A percentile compares a stretch with the other conserved stretches of the same genome.
Evolutionary conservation across 129 eudicot species (phyloP).

Genomic region (Arctium minus): DNA sequence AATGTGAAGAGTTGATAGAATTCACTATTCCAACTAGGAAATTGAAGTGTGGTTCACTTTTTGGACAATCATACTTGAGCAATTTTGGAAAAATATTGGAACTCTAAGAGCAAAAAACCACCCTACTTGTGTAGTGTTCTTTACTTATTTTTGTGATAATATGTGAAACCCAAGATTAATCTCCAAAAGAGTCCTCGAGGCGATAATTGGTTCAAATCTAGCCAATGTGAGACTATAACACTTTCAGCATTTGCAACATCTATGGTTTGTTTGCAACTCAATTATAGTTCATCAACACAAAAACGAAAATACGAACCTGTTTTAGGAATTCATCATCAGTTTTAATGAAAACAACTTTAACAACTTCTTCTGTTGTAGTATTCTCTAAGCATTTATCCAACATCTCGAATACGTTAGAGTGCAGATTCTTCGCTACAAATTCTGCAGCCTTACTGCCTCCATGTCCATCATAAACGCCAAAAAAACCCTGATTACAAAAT

Average conservation of each 20-base stretch:
- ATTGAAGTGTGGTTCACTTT: not conserved
- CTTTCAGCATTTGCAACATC: not conserved
- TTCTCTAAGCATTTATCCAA: conserved; percentile 40
- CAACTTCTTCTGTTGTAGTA: conserved; percentile 54
- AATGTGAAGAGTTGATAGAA: not conserved
- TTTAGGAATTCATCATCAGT: conserved; percentile 83
- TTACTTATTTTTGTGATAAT: not conserved
- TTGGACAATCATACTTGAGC: not conserved
- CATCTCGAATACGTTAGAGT: conserved; percentile 53
- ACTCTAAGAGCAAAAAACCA: not conserved
- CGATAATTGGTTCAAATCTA: too few relatives aligned
- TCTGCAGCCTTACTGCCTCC: conserved; percentile 93
- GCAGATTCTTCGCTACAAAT: conserved; percentile 74
- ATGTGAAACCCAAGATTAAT: too few relatives aligned
- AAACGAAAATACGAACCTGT: conserved; percentile 41
- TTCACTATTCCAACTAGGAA: not conserved
- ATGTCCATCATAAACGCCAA: conserved; percentile 98
- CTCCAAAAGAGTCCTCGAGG: too few relatives aligned
- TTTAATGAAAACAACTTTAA: conserved; percentile 66
- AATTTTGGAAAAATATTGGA: not conserved
- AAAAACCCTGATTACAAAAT: conserved; percentile 49
- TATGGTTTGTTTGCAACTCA: not conserved
- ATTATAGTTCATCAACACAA: not conserved
- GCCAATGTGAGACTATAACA: too few relatives aligned
- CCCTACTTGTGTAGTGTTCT: not conserved